Base-by-base conservation (phyloP, 768 basidiomycete genomes). In the Lactarius hengduanensis region DNA sequence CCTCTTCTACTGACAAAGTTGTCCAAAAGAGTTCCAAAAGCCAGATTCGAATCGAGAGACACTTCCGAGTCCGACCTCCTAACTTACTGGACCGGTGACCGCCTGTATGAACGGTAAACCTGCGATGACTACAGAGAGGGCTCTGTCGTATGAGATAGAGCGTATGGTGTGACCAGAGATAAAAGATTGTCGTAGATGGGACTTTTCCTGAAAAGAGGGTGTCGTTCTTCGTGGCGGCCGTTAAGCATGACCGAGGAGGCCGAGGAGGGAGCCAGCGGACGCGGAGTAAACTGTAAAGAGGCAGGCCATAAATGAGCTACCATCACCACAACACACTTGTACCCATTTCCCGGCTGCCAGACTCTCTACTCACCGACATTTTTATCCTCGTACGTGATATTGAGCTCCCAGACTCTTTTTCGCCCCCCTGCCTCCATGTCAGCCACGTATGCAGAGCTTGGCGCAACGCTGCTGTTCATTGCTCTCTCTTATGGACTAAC, bases 391-490 rank as follows among this genome's bases (percentile, higher is more conserved):
- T 69, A n/a, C 61, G 54, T 32, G 45, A 50, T 32, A 16, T 36
- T 22, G 32, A 32, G 18, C 18, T 0, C 13, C 6, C 36, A 11
- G 1, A 22, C 40, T 2, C 4, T 10, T 36, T 40, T 1, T 45
- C 50, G 2, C 28, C 61, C 9, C n/a, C 62, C 16, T 67, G 68
- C 34, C 61, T 69, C 26, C 38, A 13, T 13, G n/a, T 69, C 43
- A 69, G 47, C 43, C 68, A 69, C 38, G 68, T 69, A 38, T 69
- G 61, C n/a, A 61, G 68, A 40, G 40, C 61, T n/a, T 69, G 68
- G 68, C 68, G 68, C 4, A 26, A 67, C 61, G 65, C 68, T 0
- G 65, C 68, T 30, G 57, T 69, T 34, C 60, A 62, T 13, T 69
- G 65, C 54, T 40, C 68, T 32, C 68, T 69, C 43, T 34, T 69